Base-by-base conservation (phyloP, 768 basidiomycete species). In the Russula foetens region DNA sequence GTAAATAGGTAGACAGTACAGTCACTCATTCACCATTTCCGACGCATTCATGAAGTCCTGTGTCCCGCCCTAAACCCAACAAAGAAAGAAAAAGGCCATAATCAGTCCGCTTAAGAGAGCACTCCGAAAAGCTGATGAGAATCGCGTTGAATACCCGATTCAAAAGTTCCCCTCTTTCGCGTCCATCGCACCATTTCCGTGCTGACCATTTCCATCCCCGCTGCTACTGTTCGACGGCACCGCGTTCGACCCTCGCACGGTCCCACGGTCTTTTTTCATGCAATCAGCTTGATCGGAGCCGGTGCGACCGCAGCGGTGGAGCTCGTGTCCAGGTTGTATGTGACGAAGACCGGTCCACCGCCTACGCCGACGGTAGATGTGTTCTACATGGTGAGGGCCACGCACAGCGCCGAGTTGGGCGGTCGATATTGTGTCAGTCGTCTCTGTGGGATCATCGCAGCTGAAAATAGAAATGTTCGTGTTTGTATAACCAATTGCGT, bases 351-450 rank as follows among this genome's bases (percentile, higher is more conserved):
- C n/a, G n/a, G n/a, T n/a, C n/a, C 68, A 72, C 74, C 73, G 9
- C 77, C 80, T 2, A 76, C 77, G 48, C 79, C 75, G 33, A 66
- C 62, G 45, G 73, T 74, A 38, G 63, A 65, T 29, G 59, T 50
- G 68, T 78, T 70, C 3, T 80, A 81, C 7, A 79, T 76, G 11
- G 71, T 56, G 70, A 75, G 79, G 7, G 80, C 78, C 21, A 75
- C 70, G 64, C 71, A 81, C 31, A 66, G 61, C 11, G 64, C 49
- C 33, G 71, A 66, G 67, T 79, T 79, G 64, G 79, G 71, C 38
- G 78, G 69, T n/a, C 81, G 78, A 72, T 59, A 71, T 71, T 11
- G 69, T 74, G 44, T 72, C 76, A 7, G 76, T 76, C 7, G 74
- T 17, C 69, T 82, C 81, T 46, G 75, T 68, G 26, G 73, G 57